phyloP scores from a whole-genome alignment of 129 eudicot genomes.

The Helianthus tuberosus region DNA sequence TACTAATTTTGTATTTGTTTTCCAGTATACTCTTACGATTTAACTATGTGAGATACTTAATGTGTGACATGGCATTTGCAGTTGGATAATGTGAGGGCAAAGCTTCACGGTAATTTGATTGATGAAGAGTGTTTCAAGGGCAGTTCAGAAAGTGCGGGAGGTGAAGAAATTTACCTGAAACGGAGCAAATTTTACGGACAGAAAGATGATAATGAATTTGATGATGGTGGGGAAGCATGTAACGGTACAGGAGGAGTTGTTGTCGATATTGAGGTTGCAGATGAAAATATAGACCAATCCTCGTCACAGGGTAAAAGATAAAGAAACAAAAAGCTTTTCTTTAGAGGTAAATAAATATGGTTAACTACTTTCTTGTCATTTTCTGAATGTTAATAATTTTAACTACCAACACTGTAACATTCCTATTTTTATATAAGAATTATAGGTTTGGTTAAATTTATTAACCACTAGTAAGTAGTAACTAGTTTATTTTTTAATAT shows the following conservation, averaged over 20 bases:
- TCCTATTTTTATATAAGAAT: no score
- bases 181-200: constrained; percentile 42
- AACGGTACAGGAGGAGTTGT: constrained; percentile 45
- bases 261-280: constrained; percentile 30
- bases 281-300: constrained; percentile 33
- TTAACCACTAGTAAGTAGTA: no score
- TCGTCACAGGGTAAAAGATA: constrained; percentile 50
- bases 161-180: constrained; percentile 38
- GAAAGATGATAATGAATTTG: constrained; percentile 43
- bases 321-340: constrained; percentile 45
- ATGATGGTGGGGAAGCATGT: constrained; percentile 51
- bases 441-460: no score
- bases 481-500: no score
- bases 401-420: background rate
- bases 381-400: constrained; percentile 1
- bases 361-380: background rate
- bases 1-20: constrained; percentile 24
- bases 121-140: constrained; percentile 55
- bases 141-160: constrained; percentile 47
- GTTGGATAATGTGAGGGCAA: constrained; percentile 26
- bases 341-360: constrained; percentile 39
- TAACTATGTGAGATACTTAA: background rate
- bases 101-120: constrained; percentile 38
- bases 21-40: background rate
- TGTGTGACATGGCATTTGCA: constrained; percentile 13